Evolutionary conservation across 2,329 filamentous ascomycete genomes (phyloP).

Genomic region (Aspergillus versicolor): DNA sequence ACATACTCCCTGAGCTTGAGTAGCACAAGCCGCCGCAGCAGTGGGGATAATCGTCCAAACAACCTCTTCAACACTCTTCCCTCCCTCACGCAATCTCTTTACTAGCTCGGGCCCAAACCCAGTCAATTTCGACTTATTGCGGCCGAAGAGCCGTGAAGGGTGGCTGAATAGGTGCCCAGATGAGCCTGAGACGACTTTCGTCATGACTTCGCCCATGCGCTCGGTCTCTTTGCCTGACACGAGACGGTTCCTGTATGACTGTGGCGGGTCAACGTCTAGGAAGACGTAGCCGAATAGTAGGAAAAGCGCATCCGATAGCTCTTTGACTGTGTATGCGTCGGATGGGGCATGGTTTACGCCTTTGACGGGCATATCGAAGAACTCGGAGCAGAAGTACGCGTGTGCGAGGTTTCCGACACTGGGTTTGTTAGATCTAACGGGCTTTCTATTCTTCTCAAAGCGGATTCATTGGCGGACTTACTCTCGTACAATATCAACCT

Average conservation of each 20-base stretch:
- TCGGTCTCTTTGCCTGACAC: not conserved
- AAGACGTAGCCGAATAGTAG: conserved; percentile 12
- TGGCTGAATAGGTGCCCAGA: not conserved
- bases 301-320: not conserved
- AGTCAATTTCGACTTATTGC: not conserved
- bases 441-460: not conserved
- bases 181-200: not conserved
- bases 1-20: conserved; percentile 14
- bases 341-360: conserved; percentile 49
- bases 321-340: conserved; percentile 56
- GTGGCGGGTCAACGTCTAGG: conserved; percentile 8
- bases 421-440: not conserved
- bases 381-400: conserved; percentile 54
- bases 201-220: conserved; percentile 9
- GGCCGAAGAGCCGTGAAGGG: not conserved
- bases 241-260: conserved; percentile 4
- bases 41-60: conserved; percentile 14
- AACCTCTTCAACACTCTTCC: conserved; percentile 10
- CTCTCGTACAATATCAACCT: conserved; percentile 51
- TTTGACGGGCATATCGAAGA: conserved; percentile 57
- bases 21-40: conserved; percentile 12
- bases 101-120: conserved; percentile 8
- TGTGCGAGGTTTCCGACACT: conserved; percentile 52
- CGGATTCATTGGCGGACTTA: not conserved
- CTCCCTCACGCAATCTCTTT: conserved; percentile 3